Base-by-base conservation (phyloP, 768 basidiomycete genomes). In the Trametes cinnabarina region DNA sequence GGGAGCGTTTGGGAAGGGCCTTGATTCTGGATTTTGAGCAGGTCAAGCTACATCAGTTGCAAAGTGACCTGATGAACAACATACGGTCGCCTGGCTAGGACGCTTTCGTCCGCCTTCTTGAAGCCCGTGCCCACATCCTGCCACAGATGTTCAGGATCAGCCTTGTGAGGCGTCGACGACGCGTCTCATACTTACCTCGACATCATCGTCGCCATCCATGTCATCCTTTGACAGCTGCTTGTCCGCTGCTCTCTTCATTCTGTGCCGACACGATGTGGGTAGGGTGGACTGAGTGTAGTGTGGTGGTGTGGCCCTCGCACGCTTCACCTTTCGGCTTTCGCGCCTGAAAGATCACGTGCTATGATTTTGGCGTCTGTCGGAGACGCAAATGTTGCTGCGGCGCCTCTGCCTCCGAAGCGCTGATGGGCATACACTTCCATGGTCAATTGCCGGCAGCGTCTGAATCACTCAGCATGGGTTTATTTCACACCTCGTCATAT, bases 201-300 rank as follows among this genome's bases (percentile, higher is more conserved):
- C 66, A 11, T 71, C 71, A 4, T 76, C 75, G 17, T 71, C 73
- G 17, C 73, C 75, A 44, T 77, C 76, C 23, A 75, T 77, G 25
- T 73, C 76, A 57, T 85, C 86, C 65, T 83, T 89, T 11, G 79
- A 76, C 32, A 92, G 67, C 64, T 92, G 87, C 59, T 73, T 81
- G 50, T 91, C 90, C 68, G 90, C 90, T 54, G 78, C 80, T 69
- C 90, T 82, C 73, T 92, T 92, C 87, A 90, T 86, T 64, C 47
- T 54, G 55, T 26, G 17, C 37, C 39, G 28, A 46, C 22, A 34
- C n/a, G n/a, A 3, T 10, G 17, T 28, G 37, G 32, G 44, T 35
- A 23, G 7, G 48, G 22, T 12, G 20, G 44, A 23, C 48, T 30
- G 41, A 11, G 15, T 48, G 37, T 19, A n/a, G 41, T 14, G 41